These are phyloP conservation scores for Penicillium malachiteum DNA, from an alignment of 495 filamentous ascomycete species.

Conservation along the genomic window DNA sequence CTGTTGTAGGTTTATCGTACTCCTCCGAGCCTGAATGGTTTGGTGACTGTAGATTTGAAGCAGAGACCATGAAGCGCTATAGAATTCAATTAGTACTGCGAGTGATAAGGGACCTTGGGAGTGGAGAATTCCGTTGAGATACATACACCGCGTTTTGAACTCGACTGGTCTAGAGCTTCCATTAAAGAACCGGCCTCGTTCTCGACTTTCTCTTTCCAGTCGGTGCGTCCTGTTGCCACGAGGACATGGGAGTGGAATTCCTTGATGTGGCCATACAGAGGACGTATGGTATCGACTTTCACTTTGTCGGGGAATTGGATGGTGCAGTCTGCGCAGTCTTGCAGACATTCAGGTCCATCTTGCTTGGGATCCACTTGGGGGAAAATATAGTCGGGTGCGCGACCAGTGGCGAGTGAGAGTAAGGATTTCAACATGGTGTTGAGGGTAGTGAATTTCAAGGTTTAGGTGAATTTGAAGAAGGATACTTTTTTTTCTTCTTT, in stretches of 20 bases:
- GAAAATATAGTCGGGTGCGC: constrained; percentile 36
- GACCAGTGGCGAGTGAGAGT: constrained; percentile 25
- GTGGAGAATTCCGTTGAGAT: neutral
- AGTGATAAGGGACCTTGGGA: neutral
- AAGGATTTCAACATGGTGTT: constrained; percentile 37
- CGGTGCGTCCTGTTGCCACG: constrained; percentile 87
- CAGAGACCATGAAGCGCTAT: constrained; percentile 84
- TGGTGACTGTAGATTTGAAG: constrained; percentile 77
- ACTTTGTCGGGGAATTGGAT: constrained; percentile 70
- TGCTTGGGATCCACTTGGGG: constrained; percentile 60
- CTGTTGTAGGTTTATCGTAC: constrained; percentile 56
- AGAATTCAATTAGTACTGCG: constrained; percentile 5
- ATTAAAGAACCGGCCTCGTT: constrained; percentile 89
- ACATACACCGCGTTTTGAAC: constrained; percentile 72
- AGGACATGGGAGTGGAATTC: constrained; percentile 82
- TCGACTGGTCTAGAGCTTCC: constrained; percentile 70
- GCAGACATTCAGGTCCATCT: constrained; percentile 82
- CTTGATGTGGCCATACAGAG: constrained; percentile 83
- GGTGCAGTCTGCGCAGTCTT: constrained; percentile 81
- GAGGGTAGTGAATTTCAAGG: too few relatives aligned
- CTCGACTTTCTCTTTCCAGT: constrained; percentile 84
- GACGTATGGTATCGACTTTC: constrained; percentile 67
- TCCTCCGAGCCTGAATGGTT: constrained; percentile 44
- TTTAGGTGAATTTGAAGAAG: neutral
- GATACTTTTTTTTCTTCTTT: neutral